Base-by-base conservation (phyloP, 1,284 basidiomycete genomes). In the Trametes pubescens region DNA sequence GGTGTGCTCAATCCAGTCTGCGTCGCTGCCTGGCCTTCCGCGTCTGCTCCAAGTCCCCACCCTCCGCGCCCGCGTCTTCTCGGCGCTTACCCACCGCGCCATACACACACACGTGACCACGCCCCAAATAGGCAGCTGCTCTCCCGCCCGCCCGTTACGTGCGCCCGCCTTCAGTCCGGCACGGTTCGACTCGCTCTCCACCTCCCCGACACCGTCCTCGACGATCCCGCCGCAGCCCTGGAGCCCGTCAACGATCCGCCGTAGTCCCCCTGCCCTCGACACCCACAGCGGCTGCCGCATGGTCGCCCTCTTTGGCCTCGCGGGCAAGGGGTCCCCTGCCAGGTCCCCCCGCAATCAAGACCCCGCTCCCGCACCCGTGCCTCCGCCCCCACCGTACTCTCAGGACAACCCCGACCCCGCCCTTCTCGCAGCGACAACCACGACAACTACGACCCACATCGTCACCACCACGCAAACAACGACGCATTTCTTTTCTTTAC, bases 401-500 rank as follows among this genome's bases (percentile, higher is more conserved):
- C 74, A 78, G 48, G 72, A 71, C 67, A 67, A 70, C n/a, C 65
- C 74, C 59, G 72, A 75, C 53, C 67, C 79, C n/a, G 74, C 80
- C 46, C 66, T 82, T 29, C 69, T 84, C 54, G 73, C 82, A 47
- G 82, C 82, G 71, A 83, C 79, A 35, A 83, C 81, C 26, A 68
- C 67, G 5, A 83, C 83, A 26, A 86, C 84, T 8, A 81, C 80
- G 6, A 83, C 82, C 11, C 80, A 82, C 65, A 75, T 81, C 55
- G 78, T 84, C 24, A 84, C 82, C 18, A 83, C 83, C 0, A 82
- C 84, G 0, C 79, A 81, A 21, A 80, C 81, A 5, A 80, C 78
- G 51, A 82, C 85, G 46, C 85, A 86, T 75, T 86, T 90, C 77
- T 86, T 91, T 74, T 86, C 89, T 40, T 74, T 88, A 32, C 86